Evolutionary conservation across 2,329 filamentous ascomycete genomes (phyloP), one percentile per base, ranked within the genome.

Genomic region (Neurospora sp.): DNA sequence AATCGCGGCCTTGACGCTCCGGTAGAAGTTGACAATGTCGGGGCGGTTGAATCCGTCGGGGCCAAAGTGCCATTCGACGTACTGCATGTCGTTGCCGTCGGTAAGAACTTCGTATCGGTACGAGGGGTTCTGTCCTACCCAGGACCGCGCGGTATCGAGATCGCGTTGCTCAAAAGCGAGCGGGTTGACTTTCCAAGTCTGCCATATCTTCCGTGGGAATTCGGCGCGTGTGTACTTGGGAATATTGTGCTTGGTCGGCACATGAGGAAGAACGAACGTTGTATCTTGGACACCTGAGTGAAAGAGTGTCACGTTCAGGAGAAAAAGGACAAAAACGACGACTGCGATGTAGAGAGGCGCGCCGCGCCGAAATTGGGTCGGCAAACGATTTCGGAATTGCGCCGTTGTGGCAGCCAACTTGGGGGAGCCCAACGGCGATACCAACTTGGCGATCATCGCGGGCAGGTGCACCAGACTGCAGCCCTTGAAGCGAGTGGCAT

Each of bases 131-230:
- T 88, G 90, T 28, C 80, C 78, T 0, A 86, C 82, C 90, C 90
- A 92, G 1, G 88, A 88, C 73, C 84, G 84, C 10, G 90, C 89
- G 0, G 83, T 83, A 33, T 83, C 79, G 39, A 86, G 81, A 74
- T 92, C 89, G 68, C 87, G 83, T 74, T 88, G 84, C 72, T 91
- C 89, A 75, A 92, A 91, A 2, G 83, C 82, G 40, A 91, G 81
- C 2, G 90, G 88, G 72, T 89, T 85, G 37, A 89, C 85, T 77
- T 92, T 92, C 90, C 90, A 92, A 0, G 88, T 90, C 78, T 92
- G 90, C 90, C 90, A 92, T 73, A 92, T 90, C 79, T 92, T 92
- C 69, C 84, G 83, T 6, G 85, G 90, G 74, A 88, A 92, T 28
- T 76, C 75, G 43, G 38, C 67, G 38, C 74, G 75, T 66, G 57